These are phyloP conservation scores for Xylaria castorea DNA, from an alignment of 495 filamentous ascomycete species.

Conservation along the genomic window DNA sequence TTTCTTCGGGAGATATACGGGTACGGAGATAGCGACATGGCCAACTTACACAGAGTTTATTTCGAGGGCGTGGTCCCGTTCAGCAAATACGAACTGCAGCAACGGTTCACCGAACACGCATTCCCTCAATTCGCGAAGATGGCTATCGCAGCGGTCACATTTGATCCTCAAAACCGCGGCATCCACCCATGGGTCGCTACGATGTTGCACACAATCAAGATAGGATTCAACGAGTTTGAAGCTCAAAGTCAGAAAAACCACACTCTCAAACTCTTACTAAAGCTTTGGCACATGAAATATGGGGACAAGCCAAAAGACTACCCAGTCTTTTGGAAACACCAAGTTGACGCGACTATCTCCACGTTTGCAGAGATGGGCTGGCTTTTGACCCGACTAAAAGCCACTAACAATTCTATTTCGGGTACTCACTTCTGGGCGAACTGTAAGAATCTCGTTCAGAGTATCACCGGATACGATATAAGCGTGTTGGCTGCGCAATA, in stretches of 20 bases:
- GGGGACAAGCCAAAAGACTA: neutral
- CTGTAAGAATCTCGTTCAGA: neutral
- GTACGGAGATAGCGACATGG: no score
- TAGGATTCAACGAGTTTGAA: neutral
- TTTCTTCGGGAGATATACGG: no score
- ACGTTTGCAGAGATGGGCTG: conserved; percentile 4
- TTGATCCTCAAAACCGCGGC: neutral
- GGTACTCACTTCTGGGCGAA: neutral
- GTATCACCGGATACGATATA: neutral
- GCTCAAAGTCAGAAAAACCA: no score
- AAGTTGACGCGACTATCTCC: neutral
- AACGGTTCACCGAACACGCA: neutral
- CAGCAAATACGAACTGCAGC: neutral
- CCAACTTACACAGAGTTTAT: neutral
- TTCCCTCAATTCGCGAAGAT: neutral
- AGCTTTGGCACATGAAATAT: neutral
- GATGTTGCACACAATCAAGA: neutral
- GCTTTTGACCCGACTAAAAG: neutral
- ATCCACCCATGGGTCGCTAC: neutral
- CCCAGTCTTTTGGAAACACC: neutral
- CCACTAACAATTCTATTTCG: rapidly evolving
- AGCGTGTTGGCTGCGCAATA: neutral
- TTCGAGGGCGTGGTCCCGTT: conserved; percentile 24
- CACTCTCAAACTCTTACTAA: neutral
- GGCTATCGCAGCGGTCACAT: neutral